These are phyloP conservation scores for Lipomyces mesembrius DNA, from an alignment of 805 yeast genomes.

Conservation along the genomic window DNA sequence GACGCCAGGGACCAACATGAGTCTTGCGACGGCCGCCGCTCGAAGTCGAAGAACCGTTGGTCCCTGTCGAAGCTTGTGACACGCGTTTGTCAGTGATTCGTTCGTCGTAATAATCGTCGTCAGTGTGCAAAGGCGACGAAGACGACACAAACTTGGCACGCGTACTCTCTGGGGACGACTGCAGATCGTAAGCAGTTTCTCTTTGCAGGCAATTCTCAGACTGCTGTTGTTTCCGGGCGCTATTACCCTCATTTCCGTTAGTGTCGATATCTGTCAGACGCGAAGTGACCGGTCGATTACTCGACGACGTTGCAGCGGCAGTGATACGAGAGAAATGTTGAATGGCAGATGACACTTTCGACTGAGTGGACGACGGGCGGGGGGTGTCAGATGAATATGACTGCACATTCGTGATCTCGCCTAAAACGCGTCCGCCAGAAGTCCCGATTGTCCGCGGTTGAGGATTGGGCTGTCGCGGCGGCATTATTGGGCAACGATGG, in stretches of 20 bases:
- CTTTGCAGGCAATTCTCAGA: background rate
- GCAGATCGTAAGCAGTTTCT: background rate
- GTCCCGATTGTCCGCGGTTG: constrained; percentile 7
- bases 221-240: background rate
- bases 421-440: constrained; percentile 22
- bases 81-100: constrained; percentile 53
- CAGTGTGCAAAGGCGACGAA: constrained; percentile 41
- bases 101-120: constrained; percentile 32
- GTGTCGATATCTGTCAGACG: constrained; percentile 15
- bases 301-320: constrained; percentile 7
- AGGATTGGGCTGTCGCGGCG: constrained; percentile 4
- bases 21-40: constrained; percentile 53
- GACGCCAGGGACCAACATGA: constrained; percentile 93
- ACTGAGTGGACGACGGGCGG: constrained; percentile 19
- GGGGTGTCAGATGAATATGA: constrained; percentile 12
- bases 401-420: constrained; percentile 25
- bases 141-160: constrained; percentile 4
- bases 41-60: constrained; percentile 51
- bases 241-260: constrained; percentile 4
- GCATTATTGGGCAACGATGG: constrained; percentile 2
- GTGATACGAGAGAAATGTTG: constrained; percentile 27
- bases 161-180: constrained; percentile 1
- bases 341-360: constrained; percentile 31
- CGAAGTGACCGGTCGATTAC: constrained; percentile 13
- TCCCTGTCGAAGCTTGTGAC: constrained; percentile 51